Evolutionary conservation across 306 rosid species (phyloP).

Genomic region (Gastrolobium villosum): DNA sequence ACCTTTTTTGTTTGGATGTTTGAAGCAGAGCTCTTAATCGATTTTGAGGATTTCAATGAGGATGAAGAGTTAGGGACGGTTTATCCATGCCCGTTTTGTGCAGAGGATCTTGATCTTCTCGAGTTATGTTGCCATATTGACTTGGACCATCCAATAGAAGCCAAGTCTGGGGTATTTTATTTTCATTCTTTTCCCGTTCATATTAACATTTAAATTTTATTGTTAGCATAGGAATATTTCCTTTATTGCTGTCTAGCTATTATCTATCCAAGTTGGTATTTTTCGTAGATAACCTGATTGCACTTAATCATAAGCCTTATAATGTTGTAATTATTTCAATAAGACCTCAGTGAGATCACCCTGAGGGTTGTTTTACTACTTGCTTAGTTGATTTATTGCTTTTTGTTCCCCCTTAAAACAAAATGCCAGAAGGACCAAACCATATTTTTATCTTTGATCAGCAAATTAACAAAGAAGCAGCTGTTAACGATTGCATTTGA

Average conservation of each 20-base stretch:
- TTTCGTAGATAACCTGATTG: not conserved
- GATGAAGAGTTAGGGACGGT: constrained; percentile 63
- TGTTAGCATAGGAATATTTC: not conserved
- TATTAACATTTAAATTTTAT: not conserved
- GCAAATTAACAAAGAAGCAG: not conserved
- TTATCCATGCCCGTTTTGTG: constrained; percentile 76
- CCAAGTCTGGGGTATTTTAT: constrained; percentile 64
- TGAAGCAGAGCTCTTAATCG: constrained; percentile 64
- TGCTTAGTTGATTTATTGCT: not conserved
- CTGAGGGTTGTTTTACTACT: not conserved
- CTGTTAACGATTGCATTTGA: constrained; percentile 13
- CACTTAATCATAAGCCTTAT: constrained; percentile 5
- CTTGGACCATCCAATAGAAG: constrained; percentile 66
- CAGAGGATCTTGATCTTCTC: constrained; percentile 72
- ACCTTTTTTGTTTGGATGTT: constrained; percentile 10
- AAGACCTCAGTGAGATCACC: not conserved
- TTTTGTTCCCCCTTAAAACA: constrained; percentile 16
- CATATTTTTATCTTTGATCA: constrained; percentile 4
- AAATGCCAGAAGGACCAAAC: not conserved
- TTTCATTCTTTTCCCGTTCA: not conserved
- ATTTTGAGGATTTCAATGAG: constrained; percentile 69
- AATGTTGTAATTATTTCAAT: not conserved
- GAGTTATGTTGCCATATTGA: constrained; percentile 75
- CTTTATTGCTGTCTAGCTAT: not conserved
- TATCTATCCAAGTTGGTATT: not conserved